Base-by-base conservation (phyloP, 2,329 filamentous ascomycete species). In the Fusarium ramigenum region DNA sequence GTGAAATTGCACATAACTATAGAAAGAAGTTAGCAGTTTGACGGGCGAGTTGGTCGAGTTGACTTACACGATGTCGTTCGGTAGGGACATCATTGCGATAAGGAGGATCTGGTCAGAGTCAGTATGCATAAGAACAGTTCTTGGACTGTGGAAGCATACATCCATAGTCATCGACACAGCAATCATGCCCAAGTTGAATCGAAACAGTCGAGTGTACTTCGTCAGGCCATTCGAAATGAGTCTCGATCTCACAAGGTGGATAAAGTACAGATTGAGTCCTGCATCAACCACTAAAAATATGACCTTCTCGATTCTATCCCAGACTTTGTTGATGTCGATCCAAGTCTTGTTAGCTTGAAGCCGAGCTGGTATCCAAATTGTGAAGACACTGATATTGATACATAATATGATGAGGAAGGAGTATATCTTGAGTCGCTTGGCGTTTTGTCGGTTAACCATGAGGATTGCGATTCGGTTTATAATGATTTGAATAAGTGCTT, bases 401-500 rank as follows among this genome's bases (percentile, higher is more conserved):
- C 79, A 63, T 5, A 84, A 81, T 53, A 89, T 85, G 23, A 87
- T 39, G 5, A 81, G 23, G 4, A 86, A 82, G 9, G 85, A 82
- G 12, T 78, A 79, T 67, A 85, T 82, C 72, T 87, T 87, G 52
- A 89, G 79, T 21, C 75, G 79, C 14, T 68, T 63, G 5, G 83
- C 82, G 5, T 80, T 82, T 2, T 69, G 74, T 9, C 80, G 80
- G 61, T 86, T 78, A 5, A 83, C 80, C 46, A 86, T 81, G 21
- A 89, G 83, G 7, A 89, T 80, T 0, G 83, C 80, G n/a, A 88
- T 85, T 60, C 87, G 84, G 74, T 89, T 89, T 73, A 88, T 86
- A 75, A 89, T 88, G 63, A 89, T 88, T 69, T 88, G 86, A 53
- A 88, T 85, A 5, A 88, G 78, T 21, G 86, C 81, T 67, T 88